These are phyloP conservation scores for Eimeria acervulina DNA, from an alignment of 169 alveolate genomes.

Conservation along the genomic window DNA sequence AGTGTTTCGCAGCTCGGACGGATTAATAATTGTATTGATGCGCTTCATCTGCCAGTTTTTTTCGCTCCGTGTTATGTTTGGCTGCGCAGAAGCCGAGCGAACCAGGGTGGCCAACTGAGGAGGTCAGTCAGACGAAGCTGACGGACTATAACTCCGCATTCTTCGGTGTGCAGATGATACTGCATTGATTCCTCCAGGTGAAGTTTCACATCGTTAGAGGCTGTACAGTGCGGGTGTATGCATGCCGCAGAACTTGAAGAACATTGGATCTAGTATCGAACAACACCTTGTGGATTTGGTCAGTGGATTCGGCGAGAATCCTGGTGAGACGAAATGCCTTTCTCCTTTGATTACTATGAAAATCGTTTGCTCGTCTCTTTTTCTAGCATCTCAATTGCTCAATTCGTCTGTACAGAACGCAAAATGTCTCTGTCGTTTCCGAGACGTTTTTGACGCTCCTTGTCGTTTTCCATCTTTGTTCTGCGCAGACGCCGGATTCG, in stretches of 20 bases:
- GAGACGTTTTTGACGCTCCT: background rate
- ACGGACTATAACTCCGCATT: background rate
- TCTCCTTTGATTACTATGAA: background rate
- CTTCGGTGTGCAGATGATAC: background rate
- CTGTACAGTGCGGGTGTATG: background rate
- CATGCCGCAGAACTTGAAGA: background rate
- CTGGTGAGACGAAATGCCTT: background rate
- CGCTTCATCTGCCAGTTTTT: background rate
- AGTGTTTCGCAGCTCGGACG: background rate
- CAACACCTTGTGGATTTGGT: background rate
- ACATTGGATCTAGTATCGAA: background rate
- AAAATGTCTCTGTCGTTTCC: background rate
- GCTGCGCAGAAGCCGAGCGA: background rate
- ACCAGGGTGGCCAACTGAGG: background rate
- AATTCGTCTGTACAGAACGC: background rate
- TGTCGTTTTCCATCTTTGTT: background rate
- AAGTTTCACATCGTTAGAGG: background rate
- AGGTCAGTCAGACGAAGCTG: background rate
- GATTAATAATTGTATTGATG: background rate
- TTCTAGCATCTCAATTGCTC: background rate
- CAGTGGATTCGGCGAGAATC: background rate
- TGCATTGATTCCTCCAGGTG: background rate
- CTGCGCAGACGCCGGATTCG: background rate
- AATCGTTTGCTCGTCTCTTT: background rate
- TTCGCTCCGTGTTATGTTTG: background rate